A percentile compares a stretch with the other conserved stretches of the same genome.
These are phyloP conservation scores for Adansonia grandidieri DNA, from an alignment of 441 rosid genomes.

Conservation along the genomic window DNA sequence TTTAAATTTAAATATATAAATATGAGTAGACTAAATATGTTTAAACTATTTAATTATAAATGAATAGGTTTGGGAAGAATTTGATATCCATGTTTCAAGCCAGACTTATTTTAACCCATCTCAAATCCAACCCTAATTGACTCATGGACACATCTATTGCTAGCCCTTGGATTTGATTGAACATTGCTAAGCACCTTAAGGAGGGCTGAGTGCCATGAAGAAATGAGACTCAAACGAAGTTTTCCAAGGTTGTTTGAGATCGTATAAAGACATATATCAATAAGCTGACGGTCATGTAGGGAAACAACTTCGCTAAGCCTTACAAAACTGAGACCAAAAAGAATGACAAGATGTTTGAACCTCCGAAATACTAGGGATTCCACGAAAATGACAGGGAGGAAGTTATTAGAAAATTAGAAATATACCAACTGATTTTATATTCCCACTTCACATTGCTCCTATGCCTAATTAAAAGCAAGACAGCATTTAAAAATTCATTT, in stretches of 20 bases:
- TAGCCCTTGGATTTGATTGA: background rate
- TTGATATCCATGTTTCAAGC: too few relatives aligned
- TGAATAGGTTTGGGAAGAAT: too few relatives aligned
- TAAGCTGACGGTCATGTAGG: constrained; percentile 22
- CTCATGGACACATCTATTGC: too few relatives aligned
- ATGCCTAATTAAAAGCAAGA: constrained; percentile 6
- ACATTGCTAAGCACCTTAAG: background rate
- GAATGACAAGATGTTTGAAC: constrained; percentile 4
- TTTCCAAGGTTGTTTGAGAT: background rate
- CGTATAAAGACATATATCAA: constrained; percentile 6
- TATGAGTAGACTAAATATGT: too few relatives aligned
- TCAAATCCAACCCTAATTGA: too few relatives aligned
- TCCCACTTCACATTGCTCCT: background rate
- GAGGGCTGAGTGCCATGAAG: background rate
- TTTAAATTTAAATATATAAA: too few relatives aligned
- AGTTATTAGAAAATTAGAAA: background rate
- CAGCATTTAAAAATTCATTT: constrained; percentile 23
- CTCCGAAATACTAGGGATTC: constrained; percentile 27
- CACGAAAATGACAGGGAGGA: background rate
- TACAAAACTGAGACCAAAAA: constrained; percentile 3
- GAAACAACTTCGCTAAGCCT: constrained; percentile 23
- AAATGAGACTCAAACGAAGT: background rate
- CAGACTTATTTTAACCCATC: too few relatives aligned
- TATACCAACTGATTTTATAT: too few relatives aligned
- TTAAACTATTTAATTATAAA: too few relatives aligned